A percentile compares a stretch with the other conserved stretches of the same genome.
phyloP scores from a whole-genome alignment of 1,284 basidiomycete species.

The Sporisorium exsertum region DNA sequence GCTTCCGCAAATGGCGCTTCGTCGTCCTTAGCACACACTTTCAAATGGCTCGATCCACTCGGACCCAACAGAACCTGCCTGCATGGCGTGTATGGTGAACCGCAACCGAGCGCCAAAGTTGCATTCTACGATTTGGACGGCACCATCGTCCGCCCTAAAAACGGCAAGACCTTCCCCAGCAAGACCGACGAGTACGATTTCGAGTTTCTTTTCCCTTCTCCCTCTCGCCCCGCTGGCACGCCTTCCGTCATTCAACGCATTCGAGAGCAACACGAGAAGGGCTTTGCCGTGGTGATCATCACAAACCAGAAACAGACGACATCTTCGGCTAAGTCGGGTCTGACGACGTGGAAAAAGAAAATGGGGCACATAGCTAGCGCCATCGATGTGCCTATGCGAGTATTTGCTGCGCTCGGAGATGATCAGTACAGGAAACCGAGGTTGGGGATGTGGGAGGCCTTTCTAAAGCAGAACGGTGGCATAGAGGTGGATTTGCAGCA shows the following conservation, averaged over 20 bases:
- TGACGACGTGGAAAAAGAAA: conserved; percentile 55
- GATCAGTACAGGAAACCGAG: conserved; percentile 62
- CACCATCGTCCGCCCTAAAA: conserved; percentile 53
- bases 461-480: conserved; percentile 26
- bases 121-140: conserved; percentile 62
- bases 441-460: conserved; percentile 54
- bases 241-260: conserved; percentile 25
- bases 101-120: conserved; percentile 30
- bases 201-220: conserved; percentile 30
- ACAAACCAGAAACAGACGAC: conserved; percentile 56
- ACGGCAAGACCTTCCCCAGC: conserved; percentile 46
- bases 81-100: conserved; percentile 38
- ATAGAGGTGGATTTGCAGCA: conserved; percentile 29
- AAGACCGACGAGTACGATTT: conserved; percentile 57
- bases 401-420: conserved; percentile 55
- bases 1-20: conserved; percentile 6
- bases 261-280: conserved; percentile 21
- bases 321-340: conserved; percentile 17
- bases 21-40: neutral
- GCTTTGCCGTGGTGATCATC: conserved; percentile 46
- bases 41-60: conserved; percentile 43
- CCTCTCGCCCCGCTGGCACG: conserved; percentile 1
- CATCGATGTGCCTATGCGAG: conserved; percentile 53
- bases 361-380: conserved; percentile 45
- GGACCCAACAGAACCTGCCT: conserved; percentile 36